A percentile compares a stretch with the other conserved stretches of the same genome.
Evolutionary conservation across 2,329 filamentous ascomycete species (phyloP).

Genomic region (Fusarium concolor): DNA sequence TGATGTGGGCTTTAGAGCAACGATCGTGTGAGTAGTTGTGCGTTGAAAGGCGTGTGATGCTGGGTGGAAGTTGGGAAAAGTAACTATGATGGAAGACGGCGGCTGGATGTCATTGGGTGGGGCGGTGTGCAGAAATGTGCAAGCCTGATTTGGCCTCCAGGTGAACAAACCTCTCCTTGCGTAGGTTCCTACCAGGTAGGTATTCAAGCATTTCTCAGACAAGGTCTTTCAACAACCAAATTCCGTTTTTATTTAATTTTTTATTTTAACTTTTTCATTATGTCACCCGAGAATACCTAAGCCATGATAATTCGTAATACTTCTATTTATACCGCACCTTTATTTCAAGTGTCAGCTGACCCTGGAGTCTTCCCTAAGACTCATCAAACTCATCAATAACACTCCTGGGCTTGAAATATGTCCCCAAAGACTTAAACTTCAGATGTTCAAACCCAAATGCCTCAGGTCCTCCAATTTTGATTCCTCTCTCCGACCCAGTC

Average conservation of each 20-base stretch:
- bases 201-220: too few species aligned
- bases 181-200: too few species aligned
- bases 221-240: neutral
- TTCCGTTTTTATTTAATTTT: too few species aligned
- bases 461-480: conserved; percentile 63
- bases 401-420: conserved; percentile 61
- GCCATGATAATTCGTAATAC: neutral
- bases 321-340: neutral
- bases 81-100: conserved; percentile 29
- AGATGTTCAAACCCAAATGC: conserved; percentile 62
- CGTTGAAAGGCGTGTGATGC: neutral
- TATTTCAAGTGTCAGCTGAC: neutral
- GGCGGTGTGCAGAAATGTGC: neutral
- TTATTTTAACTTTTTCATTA: neutral
- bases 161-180: conserved; percentile 25
- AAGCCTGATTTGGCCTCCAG: conserved; percentile 8
- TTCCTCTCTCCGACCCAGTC: conserved; percentile 58
- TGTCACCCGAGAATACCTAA: neutral
- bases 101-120: conserved; percentile 9
- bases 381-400: conserved; percentile 63
- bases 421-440: conserved; percentile 60
- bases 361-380: neutral
- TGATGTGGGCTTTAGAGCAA: conserved; percentile 41
- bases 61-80: neutral
- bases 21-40: neutral